phyloP scores from a whole-genome alignment of 768 basidiomycete species.

The Kwoniella sp. region DNA sequence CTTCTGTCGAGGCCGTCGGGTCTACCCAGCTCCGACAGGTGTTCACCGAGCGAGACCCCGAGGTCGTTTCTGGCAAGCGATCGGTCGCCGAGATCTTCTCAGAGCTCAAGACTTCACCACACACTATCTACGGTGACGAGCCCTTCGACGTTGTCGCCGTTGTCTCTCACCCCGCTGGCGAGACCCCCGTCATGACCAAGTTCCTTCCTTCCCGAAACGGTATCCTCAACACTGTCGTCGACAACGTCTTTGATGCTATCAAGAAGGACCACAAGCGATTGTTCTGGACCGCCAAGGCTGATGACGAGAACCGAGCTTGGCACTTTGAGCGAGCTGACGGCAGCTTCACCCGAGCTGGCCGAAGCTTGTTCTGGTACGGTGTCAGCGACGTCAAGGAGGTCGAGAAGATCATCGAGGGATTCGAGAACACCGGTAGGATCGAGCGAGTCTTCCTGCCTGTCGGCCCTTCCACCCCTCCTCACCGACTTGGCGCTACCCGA shows the following conservation, averaged over 20 bases:
- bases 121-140: conserved; percentile 97
- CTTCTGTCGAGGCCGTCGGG: conserved; percentile 73
- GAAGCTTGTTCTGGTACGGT: conserved; percentile 97
- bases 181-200: conserved; percentile 84
- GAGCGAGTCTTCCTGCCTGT: conserved; percentile 87
- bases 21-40: conserved; percentile 92
- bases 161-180: conserved; percentile 82
- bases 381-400: conserved; percentile 86
- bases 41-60: conserved; percentile 91
- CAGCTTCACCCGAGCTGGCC: conserved; percentile 89
- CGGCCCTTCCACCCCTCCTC: conserved; percentile 47
- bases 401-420: conserved; percentile 68
- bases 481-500: conserved; percentile 55
- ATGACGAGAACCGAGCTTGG: conserved; percentile 96
- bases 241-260: conserved; percentile 96
- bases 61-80: conserved; percentile 72
- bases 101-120: conserved; percentile 73
- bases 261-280: conserved; percentile 87
- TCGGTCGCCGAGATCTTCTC: conserved; percentile 84
- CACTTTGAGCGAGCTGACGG: conserved; percentile 98
- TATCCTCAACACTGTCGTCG: conserved; percentile 86
- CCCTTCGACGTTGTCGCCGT: conserved; percentile 92
- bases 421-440: conserved; percentile 68
- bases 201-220: conserved; percentile 82
- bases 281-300: conserved; percentile 96